Base-by-base conservation (phyloP, 768 basidiomycete species). In the Suillus alpinus region DNA sequence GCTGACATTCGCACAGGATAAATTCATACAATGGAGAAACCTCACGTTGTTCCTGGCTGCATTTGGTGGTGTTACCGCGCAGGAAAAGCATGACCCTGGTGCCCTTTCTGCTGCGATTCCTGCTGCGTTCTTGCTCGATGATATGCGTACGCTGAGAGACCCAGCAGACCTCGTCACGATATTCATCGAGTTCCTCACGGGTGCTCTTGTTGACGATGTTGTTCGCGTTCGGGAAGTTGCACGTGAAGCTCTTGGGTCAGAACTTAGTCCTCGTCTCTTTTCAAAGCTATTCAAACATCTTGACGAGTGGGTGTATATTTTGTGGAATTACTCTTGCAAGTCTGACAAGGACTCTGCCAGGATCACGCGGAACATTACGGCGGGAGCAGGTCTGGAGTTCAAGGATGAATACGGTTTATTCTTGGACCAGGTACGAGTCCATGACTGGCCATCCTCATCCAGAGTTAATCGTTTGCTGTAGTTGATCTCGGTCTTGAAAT, bases 21-120 rank as follows among this genome's bases (percentile, higher is more conserved):
- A 85, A 65, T 83, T 86, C 44, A 83, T 80, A 40, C 89, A 93
- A 65, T 97, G 94, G 94, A 88, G 91, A 67, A 93, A 95, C 68
- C 76, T 93, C 13, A 87, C 90, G 0, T 75, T 93, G 26, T 92
- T 89, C 73, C 77, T 95, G 41, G 85, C 91, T 4, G 83, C 90
- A 0, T 80, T 87, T n/a, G 86, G 87, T 40, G 88, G 89, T 5
- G 77, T 83, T 6, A 88, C 88, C 62, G 75, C 85, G 20, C 75
- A 78, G 43, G 84, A 88, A 16, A 75, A 78, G 47, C 78, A 81
- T 36, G 78, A 86, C 44, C 72, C 81, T 37, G 72, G 75, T n/a
- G 77, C 80, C 26, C 74, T 92, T 26, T 75, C 80, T 18, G 67
- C 78, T 8, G 76, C 86, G 40, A 81, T 92, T 57, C 84, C 89